phyloP scores from a whole-genome alignment of 2,329 filamentous ascomycete species.

The Aspergillus piperis region DNA sequence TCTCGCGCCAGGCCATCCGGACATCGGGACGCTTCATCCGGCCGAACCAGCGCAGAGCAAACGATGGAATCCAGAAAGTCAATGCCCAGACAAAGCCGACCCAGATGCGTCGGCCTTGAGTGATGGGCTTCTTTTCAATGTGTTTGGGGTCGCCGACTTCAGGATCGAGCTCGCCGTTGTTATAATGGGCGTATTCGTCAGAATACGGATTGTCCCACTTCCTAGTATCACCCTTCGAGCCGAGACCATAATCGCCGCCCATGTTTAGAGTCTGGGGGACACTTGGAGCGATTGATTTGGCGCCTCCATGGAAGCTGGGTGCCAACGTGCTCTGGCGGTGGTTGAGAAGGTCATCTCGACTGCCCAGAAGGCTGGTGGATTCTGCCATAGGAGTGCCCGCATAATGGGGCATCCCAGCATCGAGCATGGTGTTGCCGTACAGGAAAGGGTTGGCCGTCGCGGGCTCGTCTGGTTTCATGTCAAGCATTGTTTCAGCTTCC shows the following conservation, averaged over 20 bases:
- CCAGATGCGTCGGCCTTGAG: conserved; percentile 71
- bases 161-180: conserved; percentile 71
- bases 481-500: conserved; percentile 96
- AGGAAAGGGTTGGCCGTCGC: conserved; percentile 48
- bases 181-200: conserved; percentile 64
- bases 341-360: conserved; percentile 64
- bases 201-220: conserved; percentile 56
- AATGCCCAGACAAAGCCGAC: conserved; percentile 78
- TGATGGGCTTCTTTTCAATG: conserved; percentile 69
- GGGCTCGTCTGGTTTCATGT: conserved; percentile 70
- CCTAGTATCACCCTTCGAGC: conserved; percentile 77
- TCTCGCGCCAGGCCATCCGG: conserved; percentile 96
- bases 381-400: conserved; percentile 59
- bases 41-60: conserved; percentile 74
- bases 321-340: conserved; percentile 51
- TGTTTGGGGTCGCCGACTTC: conserved; percentile 76
- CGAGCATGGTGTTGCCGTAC: conserved; percentile 62
- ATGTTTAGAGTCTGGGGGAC: conserved; percentile 58
- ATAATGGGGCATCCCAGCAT: conserved; percentile 69
- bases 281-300: conserved; percentile 54
- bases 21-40: conserved; percentile 98
- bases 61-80: conserved; percentile 94
- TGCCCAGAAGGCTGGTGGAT: conserved; percentile 64
- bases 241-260: conserved; percentile 85
- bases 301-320: conserved; percentile 53